These are phyloP conservation scores for Ceriops zippeliana DNA, from an alignment of 345 rosid species.

Conservation along the genomic window DNA sequence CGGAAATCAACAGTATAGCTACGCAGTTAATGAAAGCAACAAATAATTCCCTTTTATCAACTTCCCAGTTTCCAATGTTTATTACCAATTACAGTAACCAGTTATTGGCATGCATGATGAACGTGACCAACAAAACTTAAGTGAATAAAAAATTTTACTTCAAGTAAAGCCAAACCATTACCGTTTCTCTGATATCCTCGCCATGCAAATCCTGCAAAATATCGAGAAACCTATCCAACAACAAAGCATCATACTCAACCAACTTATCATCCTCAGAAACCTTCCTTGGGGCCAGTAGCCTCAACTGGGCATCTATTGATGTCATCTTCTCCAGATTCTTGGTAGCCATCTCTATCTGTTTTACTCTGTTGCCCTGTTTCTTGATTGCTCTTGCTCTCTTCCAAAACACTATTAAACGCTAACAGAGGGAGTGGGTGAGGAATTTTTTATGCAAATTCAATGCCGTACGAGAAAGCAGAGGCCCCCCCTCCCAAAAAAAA, in stretches of 20 bases:
- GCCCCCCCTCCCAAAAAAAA: too few species aligned
- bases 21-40: neutral
- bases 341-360: slow-evolving; percentile 13
- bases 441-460: neutral
- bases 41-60: neutral
- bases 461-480: neutral
- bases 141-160: neutral
- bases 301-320: slow-evolving; percentile 29
- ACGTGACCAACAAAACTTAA: neutral
- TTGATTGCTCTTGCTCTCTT: too few species aligned
- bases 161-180: neutral
- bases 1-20: neutral
- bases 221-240: slow-evolving; percentile 29
- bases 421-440: neutral
- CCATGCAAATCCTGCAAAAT: slow-evolving; percentile 32
- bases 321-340: slow-evolving; percentile 27
- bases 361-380: neutral
- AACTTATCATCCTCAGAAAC: slow-evolving; percentile 31
- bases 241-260: slow-evolving; percentile 27
- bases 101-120: neutral
- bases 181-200: slow-evolving; percentile 27
- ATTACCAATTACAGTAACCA: neutral
- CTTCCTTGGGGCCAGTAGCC: slow-evolving; percentile 28
- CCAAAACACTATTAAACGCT: neutral
- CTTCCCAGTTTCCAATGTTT: neutral